These are phyloP conservation scores for Aspergillus nanangensis DNA, from an alignment of 495 filamentous ascomycete species.

Conservation along the genomic window DNA sequence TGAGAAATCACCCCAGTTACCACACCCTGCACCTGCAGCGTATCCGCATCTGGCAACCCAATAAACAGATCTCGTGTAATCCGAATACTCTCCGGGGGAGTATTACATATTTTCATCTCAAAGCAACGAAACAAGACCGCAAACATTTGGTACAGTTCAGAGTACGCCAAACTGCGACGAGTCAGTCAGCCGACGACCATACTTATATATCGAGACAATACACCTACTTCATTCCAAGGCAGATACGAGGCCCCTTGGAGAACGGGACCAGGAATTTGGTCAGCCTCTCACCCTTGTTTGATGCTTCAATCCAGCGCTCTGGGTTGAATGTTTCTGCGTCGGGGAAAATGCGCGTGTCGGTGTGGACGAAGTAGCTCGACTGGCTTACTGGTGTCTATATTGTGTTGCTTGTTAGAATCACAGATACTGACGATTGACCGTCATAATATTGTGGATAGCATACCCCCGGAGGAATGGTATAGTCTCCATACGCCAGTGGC, in stretches of 20 bases:
- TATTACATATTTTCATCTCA: constrained; percentile 25
- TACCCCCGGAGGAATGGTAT: constrained; percentile 27
- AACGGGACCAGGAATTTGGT: constrained; percentile 38
- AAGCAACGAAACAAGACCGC: constrained; percentile 26
- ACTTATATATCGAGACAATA: no score
- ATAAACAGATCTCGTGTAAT: not conserved
- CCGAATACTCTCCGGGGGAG: constrained; percentile 16
- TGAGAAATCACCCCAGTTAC: no score
- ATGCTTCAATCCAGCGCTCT: constrained; percentile 42
- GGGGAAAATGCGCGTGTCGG: constrained; percentile 42
- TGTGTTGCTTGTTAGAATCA: no score
- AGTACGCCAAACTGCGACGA: constrained; percentile 23
- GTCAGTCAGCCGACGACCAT: no score
- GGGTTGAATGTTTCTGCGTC: constrained; percentile 44
- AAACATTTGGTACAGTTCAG: constrained; percentile 26
- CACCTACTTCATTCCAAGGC: constrained; percentile 44
- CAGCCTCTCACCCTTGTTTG: constrained; percentile 18
- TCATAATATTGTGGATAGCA: no score
- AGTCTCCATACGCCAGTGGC: constrained; percentile 33
- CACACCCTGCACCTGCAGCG: no score
- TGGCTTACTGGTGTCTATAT: constrained; percentile 39
- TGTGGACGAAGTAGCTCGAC: constrained; percentile 43
- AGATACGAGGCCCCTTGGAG: constrained; percentile 39
- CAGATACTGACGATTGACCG: no score
- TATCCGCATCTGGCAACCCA: not conserved